Evolutionary conservation across 805 yeast genomes (phyloP).

Genomic region (Tetrapisispora namnaoensis): DNA sequence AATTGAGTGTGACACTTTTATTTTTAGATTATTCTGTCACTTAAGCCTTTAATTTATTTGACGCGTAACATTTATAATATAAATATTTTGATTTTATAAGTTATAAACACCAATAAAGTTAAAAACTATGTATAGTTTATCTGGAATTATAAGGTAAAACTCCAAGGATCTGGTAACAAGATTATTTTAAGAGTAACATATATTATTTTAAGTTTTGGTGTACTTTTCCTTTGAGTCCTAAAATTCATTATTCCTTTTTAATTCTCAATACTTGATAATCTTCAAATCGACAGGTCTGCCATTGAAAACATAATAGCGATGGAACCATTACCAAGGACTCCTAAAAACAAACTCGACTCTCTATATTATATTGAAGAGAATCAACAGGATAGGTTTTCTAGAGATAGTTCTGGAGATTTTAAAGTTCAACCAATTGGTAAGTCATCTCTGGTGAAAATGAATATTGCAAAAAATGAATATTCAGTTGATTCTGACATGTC

Average conservation of each 20-base stretch:
- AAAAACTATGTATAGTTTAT: no score
- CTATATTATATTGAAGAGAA: background rate
- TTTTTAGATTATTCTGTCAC: background rate
- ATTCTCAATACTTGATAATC: no score
- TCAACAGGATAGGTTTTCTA: background rate
- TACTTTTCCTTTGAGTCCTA: no score
- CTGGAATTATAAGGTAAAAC: no score
- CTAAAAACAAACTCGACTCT: constrained; percentile 1
- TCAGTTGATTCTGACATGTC: constrained; percentile 5
- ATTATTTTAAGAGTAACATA: no score
- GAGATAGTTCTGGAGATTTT: constrained; percentile 2
- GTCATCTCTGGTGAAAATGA: constrained; percentile 3
- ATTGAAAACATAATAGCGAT: background rate
- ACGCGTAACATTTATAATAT: background rate
- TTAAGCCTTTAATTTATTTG: background rate
- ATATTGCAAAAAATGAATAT: background rate
- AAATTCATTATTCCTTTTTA: no score
- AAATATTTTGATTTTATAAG: no score
- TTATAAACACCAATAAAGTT: background rate
- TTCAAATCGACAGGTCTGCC: no score
- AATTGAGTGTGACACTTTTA: background rate
- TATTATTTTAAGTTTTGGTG: no score
- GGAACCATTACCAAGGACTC: constrained; percentile 6
- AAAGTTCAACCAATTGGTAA: constrained; percentile 14
- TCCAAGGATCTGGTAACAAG: no score